Evolutionary conservation across 1,284 basidiomycete species (phyloP), one percentile per base, ranked within the genome.

Genomic region (Ustilago lituana): DNA sequence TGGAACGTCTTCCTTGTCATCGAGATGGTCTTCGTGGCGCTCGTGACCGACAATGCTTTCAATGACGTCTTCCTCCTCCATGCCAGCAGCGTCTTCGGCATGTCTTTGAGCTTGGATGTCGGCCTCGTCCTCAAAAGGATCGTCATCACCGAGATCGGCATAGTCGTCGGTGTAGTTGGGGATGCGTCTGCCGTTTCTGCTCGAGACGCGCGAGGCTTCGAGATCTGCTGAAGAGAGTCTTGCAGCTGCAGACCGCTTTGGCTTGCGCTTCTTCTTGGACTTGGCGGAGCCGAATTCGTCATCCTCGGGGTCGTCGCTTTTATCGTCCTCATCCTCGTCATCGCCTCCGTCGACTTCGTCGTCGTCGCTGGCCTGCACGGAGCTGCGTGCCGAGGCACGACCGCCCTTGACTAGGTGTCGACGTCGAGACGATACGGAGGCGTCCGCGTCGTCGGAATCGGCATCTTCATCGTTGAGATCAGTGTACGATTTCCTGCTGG

Each of bases 261-360:
- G 35, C 38, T 59, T 63, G 44, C 51, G 43, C 46, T 56, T 59
- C 31, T 39, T 50, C 37, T 64, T 61, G 29, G 54, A 51, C 36
- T 51, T 50, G 36, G 46, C 41, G 1, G 57, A 49, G 32, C 52
- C 53, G 32, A 68, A 61, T 27, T 68, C 60, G 19, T 70, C 69
- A 19, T 84, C 84, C 76, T 91, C 91, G 52, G 87, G 82, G 89
- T 89, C 53, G 90, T 91, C 90, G 29, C 89, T 86, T 32, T 90
- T 92, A 78, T 94, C 94, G 77, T 94, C 92, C 2, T 65, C 67
- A 9, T 60, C 65, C 35, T 56, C 52, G 19, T 56, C 53, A 6
- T 50, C 60, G 14, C 45, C 60, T 27, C 80, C 83, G 77, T 90
- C 89, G 54, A 67, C 73, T 24, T 84, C 86, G 62, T 56, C 84